These are phyloP conservation scores for Verbena officinalis DNA, from an alignment of 257 asterid genomes.

Conservation along the genomic window DNA sequence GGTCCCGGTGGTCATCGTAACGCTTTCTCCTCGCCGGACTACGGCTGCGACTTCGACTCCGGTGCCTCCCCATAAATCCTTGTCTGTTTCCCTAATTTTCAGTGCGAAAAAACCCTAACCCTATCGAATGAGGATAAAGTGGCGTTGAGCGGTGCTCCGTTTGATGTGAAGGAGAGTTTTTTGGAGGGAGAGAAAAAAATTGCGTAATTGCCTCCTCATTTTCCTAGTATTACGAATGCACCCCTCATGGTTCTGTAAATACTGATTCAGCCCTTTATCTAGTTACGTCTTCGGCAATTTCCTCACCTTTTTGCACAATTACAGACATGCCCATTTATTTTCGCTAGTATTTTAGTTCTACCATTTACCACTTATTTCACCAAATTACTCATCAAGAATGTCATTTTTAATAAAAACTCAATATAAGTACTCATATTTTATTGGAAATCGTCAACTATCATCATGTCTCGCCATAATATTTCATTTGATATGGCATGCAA, in stretches of 20 bases:
- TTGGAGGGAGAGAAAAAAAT: slow-evolving; percentile 27
- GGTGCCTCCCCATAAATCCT: slow-evolving; percentile 54
- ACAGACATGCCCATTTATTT: no score
- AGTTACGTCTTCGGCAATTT: neutral
- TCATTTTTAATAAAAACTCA: no score
- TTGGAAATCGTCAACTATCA: no score
- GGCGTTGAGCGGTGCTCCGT: neutral
- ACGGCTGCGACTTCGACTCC: slow-evolving; percentile 65
- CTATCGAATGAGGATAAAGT: neutral
- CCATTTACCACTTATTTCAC: no score
- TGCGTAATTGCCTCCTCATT: neutral
- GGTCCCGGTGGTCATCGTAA: slow-evolving; percentile 75
- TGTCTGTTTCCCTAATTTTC: neutral
- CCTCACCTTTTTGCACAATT: no score
- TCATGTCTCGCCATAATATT: no score
- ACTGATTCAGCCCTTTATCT: neutral
- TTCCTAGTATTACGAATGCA: neutral
- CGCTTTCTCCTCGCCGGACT: slow-evolving; percentile 74
- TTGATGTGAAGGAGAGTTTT: neutral
- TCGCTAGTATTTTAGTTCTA: no score
- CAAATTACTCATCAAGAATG: no score
- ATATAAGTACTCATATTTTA: no score
- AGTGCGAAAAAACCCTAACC: slow-evolving; percentile 16
- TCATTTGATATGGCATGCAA: no score
- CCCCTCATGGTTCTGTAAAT: slow-evolving; percentile 1